These are phyloP conservation scores for Chrysoporthe puriensis DNA, from an alignment of 2,329 filamentous ascomycete species.

Conservation along the genomic window DNA sequence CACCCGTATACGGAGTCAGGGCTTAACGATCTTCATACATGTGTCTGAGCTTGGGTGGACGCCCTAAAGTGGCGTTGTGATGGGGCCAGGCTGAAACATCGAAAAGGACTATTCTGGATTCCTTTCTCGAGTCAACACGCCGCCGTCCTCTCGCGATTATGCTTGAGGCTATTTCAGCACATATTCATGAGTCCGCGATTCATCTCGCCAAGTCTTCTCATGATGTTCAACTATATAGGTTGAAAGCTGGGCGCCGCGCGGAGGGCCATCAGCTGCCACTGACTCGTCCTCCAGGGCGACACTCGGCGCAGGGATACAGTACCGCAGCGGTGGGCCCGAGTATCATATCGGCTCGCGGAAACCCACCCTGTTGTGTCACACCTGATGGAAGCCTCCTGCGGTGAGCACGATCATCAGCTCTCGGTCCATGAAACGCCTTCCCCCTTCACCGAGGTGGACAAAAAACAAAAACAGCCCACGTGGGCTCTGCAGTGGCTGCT, in stretches of 20 bases:
- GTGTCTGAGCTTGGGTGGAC: not conserved
- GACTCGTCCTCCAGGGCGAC: not conserved
- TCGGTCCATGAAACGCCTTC: not conserved
- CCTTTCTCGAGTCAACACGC: not conserved
- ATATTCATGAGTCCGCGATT: not conserved
- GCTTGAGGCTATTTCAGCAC: not conserved
- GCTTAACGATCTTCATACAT: not conserved
- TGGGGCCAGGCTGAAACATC: not conserved
- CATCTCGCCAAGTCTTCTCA: not conserved
- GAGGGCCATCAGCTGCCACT: not conserved
- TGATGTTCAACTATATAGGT: not conserved
- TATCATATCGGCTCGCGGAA: not conserved
- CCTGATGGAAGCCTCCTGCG: not conserved
- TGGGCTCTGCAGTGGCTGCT: too few relatives aligned
- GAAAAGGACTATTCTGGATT: not conserved
- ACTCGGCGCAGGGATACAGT: not conserved
- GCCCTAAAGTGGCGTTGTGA: not conserved
- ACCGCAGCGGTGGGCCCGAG: not conserved
- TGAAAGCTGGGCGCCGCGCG: not conserved
- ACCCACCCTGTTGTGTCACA: not conserved
- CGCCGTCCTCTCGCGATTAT: not conserved
- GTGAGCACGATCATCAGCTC: not conserved
- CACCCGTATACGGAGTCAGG: not conserved
- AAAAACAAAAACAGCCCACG: too few relatives aligned
- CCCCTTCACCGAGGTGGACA: too few relatives aligned